A percentile compares a stretch with the other conserved stretches of the same genome.
phyloP scores from a whole-genome alignment of 2,329 filamentous ascomycete species.

The Pseudofabraea citricarpa region DNA sequence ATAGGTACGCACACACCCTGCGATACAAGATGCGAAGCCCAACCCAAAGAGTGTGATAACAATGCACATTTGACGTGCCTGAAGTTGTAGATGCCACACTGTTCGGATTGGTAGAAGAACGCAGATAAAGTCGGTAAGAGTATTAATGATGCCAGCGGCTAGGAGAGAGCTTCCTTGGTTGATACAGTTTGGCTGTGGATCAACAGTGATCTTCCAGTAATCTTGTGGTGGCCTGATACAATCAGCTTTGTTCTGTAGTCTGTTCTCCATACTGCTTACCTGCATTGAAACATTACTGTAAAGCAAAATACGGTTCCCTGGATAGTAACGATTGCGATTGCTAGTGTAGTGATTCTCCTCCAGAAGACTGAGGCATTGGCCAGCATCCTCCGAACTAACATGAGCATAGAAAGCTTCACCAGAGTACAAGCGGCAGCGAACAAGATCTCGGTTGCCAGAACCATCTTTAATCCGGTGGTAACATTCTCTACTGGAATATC shows the following conservation, averaged over 20 bases:
- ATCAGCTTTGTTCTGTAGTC: not conserved
- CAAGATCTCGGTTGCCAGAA: constrained; percentile 32
- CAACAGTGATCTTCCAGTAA: constrained; percentile 32
- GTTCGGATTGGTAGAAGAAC: constrained; percentile 46
- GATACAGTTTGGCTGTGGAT: constrained; percentile 35
- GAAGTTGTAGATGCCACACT: constrained; percentile 40
- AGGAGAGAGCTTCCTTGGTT: constrained; percentile 46
- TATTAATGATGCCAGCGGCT: constrained; percentile 53
- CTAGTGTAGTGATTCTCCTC: constrained; percentile 15
- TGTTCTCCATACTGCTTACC: constrained; percentile 11
- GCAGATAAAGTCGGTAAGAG: constrained; percentile 52
- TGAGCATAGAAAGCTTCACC: constrained; percentile 34
- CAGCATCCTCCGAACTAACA: constrained; percentile 21
- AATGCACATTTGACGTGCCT: constrained; percentile 39
- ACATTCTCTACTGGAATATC: constrained; percentile 31
- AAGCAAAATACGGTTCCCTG: constrained; percentile 21
- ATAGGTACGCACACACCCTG: not conserved
- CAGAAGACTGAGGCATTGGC: constrained; percentile 15
- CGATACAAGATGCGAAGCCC: not conserved
- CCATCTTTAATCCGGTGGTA: constrained; percentile 31
- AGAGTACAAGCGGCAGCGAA: constrained; percentile 31
- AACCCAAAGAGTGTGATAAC: constrained; percentile 41
- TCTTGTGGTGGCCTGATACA: constrained; percentile 29
- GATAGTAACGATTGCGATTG: constrained; percentile 14
- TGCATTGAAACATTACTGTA: constrained; percentile 20